A percentile compares a stretch with the other conserved stretches of the same genome.
Evolutionary conservation across 1,139 yeast species (phyloP).

Genomic region (Citeromyces siamensis): DNA sequence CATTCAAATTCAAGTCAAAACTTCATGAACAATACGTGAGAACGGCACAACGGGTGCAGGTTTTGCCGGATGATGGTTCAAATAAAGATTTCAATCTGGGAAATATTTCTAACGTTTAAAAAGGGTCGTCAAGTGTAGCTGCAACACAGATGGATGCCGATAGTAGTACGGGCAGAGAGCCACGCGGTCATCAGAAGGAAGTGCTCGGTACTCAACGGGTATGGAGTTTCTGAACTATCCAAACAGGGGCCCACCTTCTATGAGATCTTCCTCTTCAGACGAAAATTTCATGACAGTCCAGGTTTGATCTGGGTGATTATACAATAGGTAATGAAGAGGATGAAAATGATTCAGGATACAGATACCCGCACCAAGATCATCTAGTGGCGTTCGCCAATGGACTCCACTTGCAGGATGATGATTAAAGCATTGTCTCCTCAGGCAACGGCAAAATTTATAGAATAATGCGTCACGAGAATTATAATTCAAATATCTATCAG

Average conservation of each 20-base stretch:
- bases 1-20: slow-evolving; percentile 22
- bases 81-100: slow-evolving; percentile 2
- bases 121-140: neutral
- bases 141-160: neutral
- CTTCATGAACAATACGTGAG: slow-evolving; percentile 7
- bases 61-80: neutral
- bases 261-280: slow-evolving; percentile 9
- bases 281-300: slow-evolving; percentile 5
- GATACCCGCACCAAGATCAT: slow-evolving; percentile 14
- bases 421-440: too few species aligned
- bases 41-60: slow-evolving; percentile 1
- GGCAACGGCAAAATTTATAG: too few species aligned
- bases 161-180: neutral
- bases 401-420: slow-evolving; percentile 5
- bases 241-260: slow-evolving; percentile 11
- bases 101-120: slow-evolving; percentile 3
- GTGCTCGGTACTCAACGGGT: neutral
- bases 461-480: too few species aligned
- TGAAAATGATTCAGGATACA: slow-evolving; percentile 9
- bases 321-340: slow-evolving; percentile 2
- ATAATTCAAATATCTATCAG: too few species aligned
- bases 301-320: neutral
- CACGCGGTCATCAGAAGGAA: neutral
- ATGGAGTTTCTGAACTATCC: slow-evolving; percentile 8
- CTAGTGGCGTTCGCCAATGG: slow-evolving; percentile 12